These are phyloP conservation scores for Lineolata rhizophorae DNA, from an alignment of 495 filamentous ascomycete species.

Conservation along the genomic window DNA sequence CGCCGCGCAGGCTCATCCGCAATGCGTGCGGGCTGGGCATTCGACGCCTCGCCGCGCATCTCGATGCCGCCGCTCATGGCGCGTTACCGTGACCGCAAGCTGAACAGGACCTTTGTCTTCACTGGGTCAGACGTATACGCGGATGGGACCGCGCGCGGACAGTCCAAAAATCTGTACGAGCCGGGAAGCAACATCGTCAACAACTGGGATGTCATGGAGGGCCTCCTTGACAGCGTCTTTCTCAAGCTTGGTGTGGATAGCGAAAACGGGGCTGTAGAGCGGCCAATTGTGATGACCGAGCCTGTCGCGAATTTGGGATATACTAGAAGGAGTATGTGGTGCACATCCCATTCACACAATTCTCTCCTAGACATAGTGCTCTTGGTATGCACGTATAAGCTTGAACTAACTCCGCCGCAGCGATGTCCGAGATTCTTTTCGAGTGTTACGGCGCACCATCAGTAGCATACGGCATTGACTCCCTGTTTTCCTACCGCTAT, in stretches of 20 bases:
- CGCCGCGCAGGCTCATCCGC: conserved; percentile 81
- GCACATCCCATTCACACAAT: not conserved
- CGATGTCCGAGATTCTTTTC: conserved; percentile 92
- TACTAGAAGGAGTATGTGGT: conserved; percentile 51
- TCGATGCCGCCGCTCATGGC: conserved; percentile 74
- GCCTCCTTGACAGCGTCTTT: conserved; percentile 77
- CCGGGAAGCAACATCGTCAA: conserved; percentile 71
- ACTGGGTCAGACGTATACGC: conserved; percentile 79
- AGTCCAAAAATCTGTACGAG: conserved; percentile 81
- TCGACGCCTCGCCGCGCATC: conserved; percentile 58
- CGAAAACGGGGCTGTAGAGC: conserved; percentile 43
- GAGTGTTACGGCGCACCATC: conserved; percentile 81
- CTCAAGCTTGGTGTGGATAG: conserved; percentile 71
- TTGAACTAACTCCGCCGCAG: too few species aligned
- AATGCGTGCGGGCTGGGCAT: conserved; percentile 87
- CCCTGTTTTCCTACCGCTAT: conserved; percentile 81
- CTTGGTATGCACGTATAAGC: conserved; percentile 4
- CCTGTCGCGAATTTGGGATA: conserved; percentile 78
- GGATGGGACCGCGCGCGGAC: conserved; percentile 78
- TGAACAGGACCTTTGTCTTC: conserved; percentile 73
- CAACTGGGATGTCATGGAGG: conserved; percentile 96
- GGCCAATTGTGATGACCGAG: conserved; percentile 90
- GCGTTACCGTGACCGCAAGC: conserved; percentile 80
- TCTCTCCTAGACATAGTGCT: not conserved
- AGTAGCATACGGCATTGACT: conserved; percentile 83